A percentile compares a stretch with the other conserved stretches of the same genome.
Evolutionary conservation across 1,139 yeast species (phyloP).

Genomic region (Taphrina communis): DNA sequence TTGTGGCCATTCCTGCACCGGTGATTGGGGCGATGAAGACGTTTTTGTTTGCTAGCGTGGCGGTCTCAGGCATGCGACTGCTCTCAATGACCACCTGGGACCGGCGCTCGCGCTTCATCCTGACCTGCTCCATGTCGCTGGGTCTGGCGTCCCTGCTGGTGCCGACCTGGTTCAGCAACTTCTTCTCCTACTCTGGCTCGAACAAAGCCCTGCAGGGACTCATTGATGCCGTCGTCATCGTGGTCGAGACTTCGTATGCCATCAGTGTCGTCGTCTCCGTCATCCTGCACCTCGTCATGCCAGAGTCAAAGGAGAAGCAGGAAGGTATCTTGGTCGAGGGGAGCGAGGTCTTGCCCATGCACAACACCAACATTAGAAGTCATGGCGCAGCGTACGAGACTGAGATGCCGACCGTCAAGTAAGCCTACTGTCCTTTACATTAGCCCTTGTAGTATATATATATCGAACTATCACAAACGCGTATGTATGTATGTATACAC

Average conservation of each 20-base stretch:
- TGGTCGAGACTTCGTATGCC: constrained; percentile 88
- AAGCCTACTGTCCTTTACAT: neutral
- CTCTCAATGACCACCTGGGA: constrained; percentile 74
- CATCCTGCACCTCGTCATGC: constrained; percentile 70
- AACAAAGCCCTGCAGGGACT: constrained; percentile 72
- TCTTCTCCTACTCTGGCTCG: constrained; percentile 76
- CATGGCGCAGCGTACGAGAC: constrained; percentile 5
- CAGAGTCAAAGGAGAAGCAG: constrained; percentile 64
- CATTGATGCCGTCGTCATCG: constrained; percentile 76
- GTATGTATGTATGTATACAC: too few relatives aligned
- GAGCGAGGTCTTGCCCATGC: constrained; percentile 12
- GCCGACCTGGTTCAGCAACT: constrained; percentile 72
- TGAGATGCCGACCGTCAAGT: constrained; percentile 1
- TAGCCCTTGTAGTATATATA: too few relatives aligned
- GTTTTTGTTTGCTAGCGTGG: constrained; percentile 83
- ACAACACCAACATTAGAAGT: neutral
- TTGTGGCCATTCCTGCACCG: constrained; percentile 81
- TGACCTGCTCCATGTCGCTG: constrained; percentile 74
- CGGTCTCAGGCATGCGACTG: constrained; percentile 84
- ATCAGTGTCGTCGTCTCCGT: constrained; percentile 79
- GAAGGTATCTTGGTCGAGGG: constrained; percentile 22
- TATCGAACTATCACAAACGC: too few relatives aligned
- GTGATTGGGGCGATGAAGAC: constrained; percentile 94
- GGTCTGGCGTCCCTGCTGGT: constrained; percentile 82
- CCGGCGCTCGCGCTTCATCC: constrained; percentile 83